These are phyloP conservation scores for Kurtzmaniella quercitrusa DNA, from an alignment of 1,139 yeast genomes.

Conservation along the genomic window DNA sequence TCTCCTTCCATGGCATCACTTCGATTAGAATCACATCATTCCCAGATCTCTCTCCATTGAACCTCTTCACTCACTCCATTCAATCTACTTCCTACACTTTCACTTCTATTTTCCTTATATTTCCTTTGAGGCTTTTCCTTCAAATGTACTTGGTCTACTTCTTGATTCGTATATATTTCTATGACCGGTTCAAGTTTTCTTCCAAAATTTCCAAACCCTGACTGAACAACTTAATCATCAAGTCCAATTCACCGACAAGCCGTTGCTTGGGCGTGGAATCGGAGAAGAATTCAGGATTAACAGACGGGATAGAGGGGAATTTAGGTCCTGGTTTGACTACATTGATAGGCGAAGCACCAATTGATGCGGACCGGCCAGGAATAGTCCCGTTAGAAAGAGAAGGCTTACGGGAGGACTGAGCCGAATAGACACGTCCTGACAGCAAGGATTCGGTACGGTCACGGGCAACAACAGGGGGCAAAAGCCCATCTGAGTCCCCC, in stretches of 20 bases:
- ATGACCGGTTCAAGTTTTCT: constrained; percentile 7
- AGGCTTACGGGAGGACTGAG: neutral
- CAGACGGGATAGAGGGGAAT: constrained; percentile 37
- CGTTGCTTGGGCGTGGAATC: constrained; percentile 34
- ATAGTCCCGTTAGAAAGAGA: neutral
- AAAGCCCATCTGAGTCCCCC: neutral
- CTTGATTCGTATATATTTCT: neutral
- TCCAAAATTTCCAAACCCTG: constrained; percentile 44
- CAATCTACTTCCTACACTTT: too few species aligned
- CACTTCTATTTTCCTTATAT: too few species aligned
- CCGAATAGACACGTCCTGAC: constrained; percentile 3
- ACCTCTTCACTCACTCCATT: too few species aligned
- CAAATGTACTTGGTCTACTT: neutral
- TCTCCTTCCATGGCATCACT: too few species aligned
- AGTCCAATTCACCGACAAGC: constrained; percentile 35
- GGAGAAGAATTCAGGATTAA: constrained; percentile 35
- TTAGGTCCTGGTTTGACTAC: constrained; percentile 8
- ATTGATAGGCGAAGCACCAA: constrained; percentile 10
- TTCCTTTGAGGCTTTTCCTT: too few species aligned
- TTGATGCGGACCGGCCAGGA: constrained; percentile 11
- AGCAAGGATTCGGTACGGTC: constrained; percentile 5
- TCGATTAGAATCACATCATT: too few species aligned
- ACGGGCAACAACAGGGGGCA: neutral
- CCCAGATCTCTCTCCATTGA: too few species aligned
- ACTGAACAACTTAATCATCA: constrained; percentile 35